Conservation (phyloP, 1,284 basidiomycete species). For the Ustilago crameri region DNA sequence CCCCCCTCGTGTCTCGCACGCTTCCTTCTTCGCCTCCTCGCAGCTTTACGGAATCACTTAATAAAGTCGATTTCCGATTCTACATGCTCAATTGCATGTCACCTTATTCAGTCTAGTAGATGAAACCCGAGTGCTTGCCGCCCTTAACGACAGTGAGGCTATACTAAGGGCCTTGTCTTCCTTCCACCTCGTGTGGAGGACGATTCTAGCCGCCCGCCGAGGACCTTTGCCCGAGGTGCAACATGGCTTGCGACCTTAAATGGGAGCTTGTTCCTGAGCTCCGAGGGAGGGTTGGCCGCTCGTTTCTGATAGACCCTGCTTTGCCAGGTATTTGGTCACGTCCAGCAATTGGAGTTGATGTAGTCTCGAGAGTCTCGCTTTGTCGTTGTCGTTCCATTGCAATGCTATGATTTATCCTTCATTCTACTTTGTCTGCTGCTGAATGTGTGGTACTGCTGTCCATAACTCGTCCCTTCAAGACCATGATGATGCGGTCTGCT, state of each 20-base stretch:
- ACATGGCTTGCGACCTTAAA: conserved; percentile 61
- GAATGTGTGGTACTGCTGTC: not conserved
- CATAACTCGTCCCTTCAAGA: not conserved
- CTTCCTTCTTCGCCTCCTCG: conserved; percentile 4
- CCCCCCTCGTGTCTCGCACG: not conserved
- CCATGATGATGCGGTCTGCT: no score
- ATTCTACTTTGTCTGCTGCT: not conserved
- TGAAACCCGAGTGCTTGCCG: conserved; percentile 63
- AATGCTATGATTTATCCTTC: conserved; percentile 14
- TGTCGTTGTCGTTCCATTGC: conserved; percentile 8
- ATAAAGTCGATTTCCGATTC: conserved; percentile 67
- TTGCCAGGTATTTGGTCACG: conserved; percentile 14
- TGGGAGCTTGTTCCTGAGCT: conserved; percentile 63
- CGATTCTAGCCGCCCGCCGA: conserved; percentile 65
- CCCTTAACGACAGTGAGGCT: conserved; percentile 65
- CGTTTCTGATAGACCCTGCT: conserved; percentile 62
- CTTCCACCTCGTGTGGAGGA: conserved; percentile 13
- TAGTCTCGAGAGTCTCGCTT: conserved; percentile 4
- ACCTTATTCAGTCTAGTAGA: conserved; percentile 66
- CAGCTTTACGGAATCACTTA: conserved; percentile 67
- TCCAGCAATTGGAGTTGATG: conserved; percentile 3
- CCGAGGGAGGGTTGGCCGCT: conserved; percentile 64
- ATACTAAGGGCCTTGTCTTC: conserved; percentile 51
- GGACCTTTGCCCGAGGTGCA: conserved; percentile 64
- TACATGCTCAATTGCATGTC: conserved; percentile 66